phyloP scores from a whole-genome alignment of 257 asterid genomes.

The Solanum piurae region DNA sequence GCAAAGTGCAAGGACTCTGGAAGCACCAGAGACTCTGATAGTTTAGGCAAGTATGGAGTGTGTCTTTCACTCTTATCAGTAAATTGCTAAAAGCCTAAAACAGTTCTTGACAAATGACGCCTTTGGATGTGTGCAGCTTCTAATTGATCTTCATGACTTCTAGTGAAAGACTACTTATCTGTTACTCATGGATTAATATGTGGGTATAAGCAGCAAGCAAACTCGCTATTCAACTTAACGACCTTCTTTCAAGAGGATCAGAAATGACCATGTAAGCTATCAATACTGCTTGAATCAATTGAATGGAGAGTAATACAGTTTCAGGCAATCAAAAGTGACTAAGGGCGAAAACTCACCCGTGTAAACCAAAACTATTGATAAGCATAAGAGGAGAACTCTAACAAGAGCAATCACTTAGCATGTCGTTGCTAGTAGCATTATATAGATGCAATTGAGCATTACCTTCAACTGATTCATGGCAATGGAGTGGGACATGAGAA shows the following conservation, averaged over 20 bases:
- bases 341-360: not conserved
- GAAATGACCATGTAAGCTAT: not conserved
- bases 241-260: not conserved
- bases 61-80: not conserved
- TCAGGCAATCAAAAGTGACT: not conserved
- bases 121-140: not conserved
- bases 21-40: not conserved
- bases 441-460: not conserved
- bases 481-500: constrained; percentile 78
- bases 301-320: not conserved
- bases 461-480: constrained; percentile 97
- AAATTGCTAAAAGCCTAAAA: not conserved
- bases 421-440: not conserved
- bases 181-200: not conserved
- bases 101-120: not conserved
- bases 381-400: not conserved
- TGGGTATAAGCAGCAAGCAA: not conserved
- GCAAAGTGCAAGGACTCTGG: not conserved
- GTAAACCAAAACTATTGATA: not conserved
- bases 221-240: not conserved
- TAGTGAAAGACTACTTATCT: not conserved
- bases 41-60: not conserved
- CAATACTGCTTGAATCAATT: not conserved
- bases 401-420: not conserved
- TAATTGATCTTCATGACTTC: not conserved